Evolutionary conservation across 306 rosid genomes (phyloP).

Genomic region (Vigna unguiculata): DNA sequence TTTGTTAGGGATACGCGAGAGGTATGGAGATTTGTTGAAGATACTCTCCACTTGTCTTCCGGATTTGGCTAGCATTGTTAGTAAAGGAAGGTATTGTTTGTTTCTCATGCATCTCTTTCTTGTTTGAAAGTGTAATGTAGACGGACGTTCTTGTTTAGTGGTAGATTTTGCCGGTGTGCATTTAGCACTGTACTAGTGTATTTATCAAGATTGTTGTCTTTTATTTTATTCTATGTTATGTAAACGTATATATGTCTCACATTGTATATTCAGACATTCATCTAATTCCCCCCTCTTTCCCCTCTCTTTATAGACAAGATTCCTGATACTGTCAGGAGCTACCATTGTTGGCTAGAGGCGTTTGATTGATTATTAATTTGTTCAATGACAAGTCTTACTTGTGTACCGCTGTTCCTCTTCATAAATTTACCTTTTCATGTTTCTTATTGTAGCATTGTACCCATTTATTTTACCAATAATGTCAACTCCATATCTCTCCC

Average conservation of each 20-base stretch:
- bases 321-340: background rate
- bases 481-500: background rate
- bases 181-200: background rate
- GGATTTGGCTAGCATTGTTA: constrained; percentile 53
- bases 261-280: background rate
- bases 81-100: constrained; percentile 71
- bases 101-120: constrained; percentile 24
- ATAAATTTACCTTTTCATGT: background rate
- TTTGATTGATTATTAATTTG: background rate
- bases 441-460: background rate
- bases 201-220: background rate
- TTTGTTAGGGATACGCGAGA: constrained; percentile 70
- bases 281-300: background rate
- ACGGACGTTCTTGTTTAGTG: background rate
- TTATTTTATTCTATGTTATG: background rate
- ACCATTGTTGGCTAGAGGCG: background rate
- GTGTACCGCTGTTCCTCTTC: background rate
- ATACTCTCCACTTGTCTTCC: constrained; percentile 60
- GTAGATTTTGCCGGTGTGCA: background rate
- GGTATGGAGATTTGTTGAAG: constrained; percentile 68
- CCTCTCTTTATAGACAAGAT: background rate
- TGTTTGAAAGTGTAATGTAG: constrained; percentile 4
- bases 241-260: background rate
- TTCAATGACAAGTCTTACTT: background rate
- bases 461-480: background rate